Percentiles rank a stretch among this genome's conserved stretches.
Evolutionary conservation across 1,139 yeast species (phyloP).

Genomic region (Blastobotrys aristatus): DNA sequence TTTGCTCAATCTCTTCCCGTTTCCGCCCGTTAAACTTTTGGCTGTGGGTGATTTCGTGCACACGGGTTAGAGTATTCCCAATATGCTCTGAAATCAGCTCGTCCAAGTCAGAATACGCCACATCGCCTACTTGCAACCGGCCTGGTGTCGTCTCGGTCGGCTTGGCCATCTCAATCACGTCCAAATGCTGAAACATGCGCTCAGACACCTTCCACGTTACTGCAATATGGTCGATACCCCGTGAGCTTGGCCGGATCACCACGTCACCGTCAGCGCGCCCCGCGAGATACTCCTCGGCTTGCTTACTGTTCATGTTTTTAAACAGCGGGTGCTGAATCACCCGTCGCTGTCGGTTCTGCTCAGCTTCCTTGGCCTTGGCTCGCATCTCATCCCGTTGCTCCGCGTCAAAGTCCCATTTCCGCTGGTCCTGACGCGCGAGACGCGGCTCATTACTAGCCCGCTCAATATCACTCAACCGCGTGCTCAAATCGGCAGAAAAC

Average conservation of each 20-base stretch:
- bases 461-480: constrained; percentile 60
- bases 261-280: constrained; percentile 86
- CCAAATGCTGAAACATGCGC: constrained; percentile 84
- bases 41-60: constrained; percentile 71
- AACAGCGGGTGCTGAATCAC: constrained; percentile 90
- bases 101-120: constrained; percentile 76
- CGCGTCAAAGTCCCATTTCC: constrained; percentile 78
- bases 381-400: constrained; percentile 58
- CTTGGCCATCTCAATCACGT: constrained; percentile 69
- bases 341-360: constrained; percentile 55
- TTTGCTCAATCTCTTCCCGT: constrained; percentile 62
- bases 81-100: constrained; percentile 87
- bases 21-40: constrained; percentile 63
- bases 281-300: constrained; percentile 91
- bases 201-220: constrained; percentile 96
- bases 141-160: constrained; percentile 47
- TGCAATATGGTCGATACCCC: constrained; percentile 81
- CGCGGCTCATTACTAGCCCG: constrained; percentile 42
- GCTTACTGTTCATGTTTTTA: constrained; percentile 73
- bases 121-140: constrained; percentile 63
- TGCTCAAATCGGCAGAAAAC: constrained; percentile 69
- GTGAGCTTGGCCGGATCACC: constrained; percentile 91
- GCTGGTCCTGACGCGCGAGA: constrained; percentile 41
- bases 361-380: constrained; percentile 47
- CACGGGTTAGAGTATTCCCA: constrained; percentile 76